Evolutionary conservation across 208 protist genomes (phyloP).

Genomic region (Crithidia acanthocephali): DNA sequence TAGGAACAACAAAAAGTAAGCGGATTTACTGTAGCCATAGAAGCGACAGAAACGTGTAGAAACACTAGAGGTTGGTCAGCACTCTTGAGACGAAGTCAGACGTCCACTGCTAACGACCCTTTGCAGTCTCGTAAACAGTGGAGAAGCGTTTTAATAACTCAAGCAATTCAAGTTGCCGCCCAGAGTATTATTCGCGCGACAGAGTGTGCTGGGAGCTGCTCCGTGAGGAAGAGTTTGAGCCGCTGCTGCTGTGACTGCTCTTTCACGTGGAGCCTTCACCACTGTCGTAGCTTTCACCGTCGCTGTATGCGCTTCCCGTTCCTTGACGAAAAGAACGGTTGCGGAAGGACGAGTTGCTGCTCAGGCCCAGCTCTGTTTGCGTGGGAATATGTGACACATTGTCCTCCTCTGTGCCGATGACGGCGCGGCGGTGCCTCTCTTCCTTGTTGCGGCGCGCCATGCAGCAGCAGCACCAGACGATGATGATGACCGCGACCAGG

Average conservation of each 20-base stretch:
- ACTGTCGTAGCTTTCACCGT: not conserved
- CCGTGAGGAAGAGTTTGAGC: not conserved
- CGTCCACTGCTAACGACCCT: too few species aligned
- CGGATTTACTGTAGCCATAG: too few species aligned
- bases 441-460: conserved; percentile 29
- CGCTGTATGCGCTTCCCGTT: not conserved
- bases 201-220: not conserved
- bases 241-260: not conserved
- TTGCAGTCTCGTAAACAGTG: too few species aligned
- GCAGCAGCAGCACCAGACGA: conserved; percentile 55
- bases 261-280: not conserved
- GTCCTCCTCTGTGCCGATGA: conserved; percentile 24
- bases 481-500: conserved; percentile 49
- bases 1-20: too few species aligned
- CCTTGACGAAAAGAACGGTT: conserved; percentile 6
- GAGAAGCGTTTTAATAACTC: too few species aligned
- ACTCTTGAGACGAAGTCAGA: too few species aligned
- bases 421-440: conserved; percentile 29
- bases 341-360: conserved; percentile 17
- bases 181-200: not conserved
- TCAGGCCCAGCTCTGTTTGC: conserved; percentile 56
- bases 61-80: too few species aligned
- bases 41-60: too few species aligned
- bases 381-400: conserved; percentile 44
- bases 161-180: too few species aligned